phyloP scores from a whole-genome alignment of 805 yeast species.

The Candida ulmi region DNA sequence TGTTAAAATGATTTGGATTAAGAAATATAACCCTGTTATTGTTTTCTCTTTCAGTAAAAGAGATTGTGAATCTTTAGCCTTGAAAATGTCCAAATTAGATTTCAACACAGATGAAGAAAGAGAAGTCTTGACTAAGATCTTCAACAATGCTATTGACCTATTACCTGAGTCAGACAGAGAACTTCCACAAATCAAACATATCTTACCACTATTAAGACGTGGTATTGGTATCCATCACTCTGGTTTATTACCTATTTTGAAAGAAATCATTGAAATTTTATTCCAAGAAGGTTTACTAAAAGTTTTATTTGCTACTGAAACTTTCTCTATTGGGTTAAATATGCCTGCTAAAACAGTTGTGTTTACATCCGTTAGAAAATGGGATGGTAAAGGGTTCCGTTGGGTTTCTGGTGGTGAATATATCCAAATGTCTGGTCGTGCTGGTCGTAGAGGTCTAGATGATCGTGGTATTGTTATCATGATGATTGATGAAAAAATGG shows the following conservation, averaged over 20 bases:
- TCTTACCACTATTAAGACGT: conserved; percentile 80
- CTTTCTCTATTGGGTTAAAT: conserved; percentile 95
- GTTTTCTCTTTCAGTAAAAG: conserved; percentile 97
- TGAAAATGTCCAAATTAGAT: conserved; percentile 93
- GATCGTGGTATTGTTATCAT: conserved; percentile 98
- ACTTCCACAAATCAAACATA: conserved; percentile 90
- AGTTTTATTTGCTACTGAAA: conserved; percentile 95
- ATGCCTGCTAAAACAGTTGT: conserved; percentile 99
- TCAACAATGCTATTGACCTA: conserved; percentile 81
- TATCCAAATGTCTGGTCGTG: conserved; percentile 99
- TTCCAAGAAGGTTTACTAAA: conserved; percentile 96
- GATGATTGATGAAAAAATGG: conserved; percentile 99
- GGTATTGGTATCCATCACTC: conserved; percentile 99
- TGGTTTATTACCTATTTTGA: conserved; percentile 87
- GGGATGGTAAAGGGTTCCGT: conserved; percentile 97
- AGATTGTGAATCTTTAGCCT: conserved; percentile 91
- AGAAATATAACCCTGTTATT: conserved; percentile 95
- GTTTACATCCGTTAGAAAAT: conserved; percentile 93
- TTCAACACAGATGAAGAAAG: conserved; percentile 93
- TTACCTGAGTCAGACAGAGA: conserved; percentile 89
- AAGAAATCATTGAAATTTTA: conserved; percentile 91
- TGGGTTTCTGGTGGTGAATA: conserved; percentile 99
- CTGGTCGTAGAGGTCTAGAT: conserved; percentile 99
- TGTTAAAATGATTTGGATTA: conserved; percentile 96
- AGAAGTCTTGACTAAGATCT: conserved; percentile 83